Evolutionary conservation across 495 filamentous ascomycete species (phyloP).

Genomic region (Cercophora scortea): DNA sequence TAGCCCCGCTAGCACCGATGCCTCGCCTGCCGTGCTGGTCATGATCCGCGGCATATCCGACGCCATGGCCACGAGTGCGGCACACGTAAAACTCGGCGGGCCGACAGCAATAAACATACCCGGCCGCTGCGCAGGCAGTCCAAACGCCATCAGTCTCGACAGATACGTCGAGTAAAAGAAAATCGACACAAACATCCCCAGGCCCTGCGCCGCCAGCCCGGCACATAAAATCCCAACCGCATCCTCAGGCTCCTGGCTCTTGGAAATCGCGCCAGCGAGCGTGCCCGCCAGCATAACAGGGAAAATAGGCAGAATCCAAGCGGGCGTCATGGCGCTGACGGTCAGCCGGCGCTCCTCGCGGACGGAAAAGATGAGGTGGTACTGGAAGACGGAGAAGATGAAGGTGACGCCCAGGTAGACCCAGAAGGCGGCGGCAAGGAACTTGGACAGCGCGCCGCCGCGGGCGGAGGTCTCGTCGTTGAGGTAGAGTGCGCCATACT

Average conservation of each 20-base stretch:
- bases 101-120: slow-evolving; percentile 70
- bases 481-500: slow-evolving; percentile 45
- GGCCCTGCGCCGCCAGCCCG: slow-evolving; percentile 44
- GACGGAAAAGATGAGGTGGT: slow-evolving; percentile 43
- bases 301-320: slow-evolving; percentile 51
- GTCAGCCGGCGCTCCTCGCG: slow-evolving; percentile 25
- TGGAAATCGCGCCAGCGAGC: slow-evolving; percentile 32
- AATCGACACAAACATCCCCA: slow-evolving; percentile 41
- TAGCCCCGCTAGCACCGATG: neutral
- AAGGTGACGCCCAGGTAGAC: slow-evolving; percentile 39
- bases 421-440: slow-evolving; percentile 44
- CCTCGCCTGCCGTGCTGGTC: neutral
- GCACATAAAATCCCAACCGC: slow-evolving; percentile 39
- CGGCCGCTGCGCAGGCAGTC: slow-evolving; percentile 46
- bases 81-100: slow-evolving; percentile 59
- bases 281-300: slow-evolving; percentile 48
- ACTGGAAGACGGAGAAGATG: slow-evolving; percentile 38
- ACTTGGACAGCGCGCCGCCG: slow-evolving; percentile 28
- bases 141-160: slow-evolving; percentile 50
- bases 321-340: slow-evolving; percentile 39
- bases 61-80: slow-evolving; percentile 60
- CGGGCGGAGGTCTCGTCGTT: slow-evolving; percentile 5
- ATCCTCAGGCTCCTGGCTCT: slow-evolving; percentile 26
- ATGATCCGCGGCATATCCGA: slow-evolving; percentile 28
- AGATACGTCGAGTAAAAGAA: slow-evolving; percentile 52